A percentile compares a stretch with the other conserved stretches of the same genome.
Conservation (phyloP, 2,329 filamentous ascomycete genomes). For the Nothophaeocryptopus gaeumannii region DNA sequence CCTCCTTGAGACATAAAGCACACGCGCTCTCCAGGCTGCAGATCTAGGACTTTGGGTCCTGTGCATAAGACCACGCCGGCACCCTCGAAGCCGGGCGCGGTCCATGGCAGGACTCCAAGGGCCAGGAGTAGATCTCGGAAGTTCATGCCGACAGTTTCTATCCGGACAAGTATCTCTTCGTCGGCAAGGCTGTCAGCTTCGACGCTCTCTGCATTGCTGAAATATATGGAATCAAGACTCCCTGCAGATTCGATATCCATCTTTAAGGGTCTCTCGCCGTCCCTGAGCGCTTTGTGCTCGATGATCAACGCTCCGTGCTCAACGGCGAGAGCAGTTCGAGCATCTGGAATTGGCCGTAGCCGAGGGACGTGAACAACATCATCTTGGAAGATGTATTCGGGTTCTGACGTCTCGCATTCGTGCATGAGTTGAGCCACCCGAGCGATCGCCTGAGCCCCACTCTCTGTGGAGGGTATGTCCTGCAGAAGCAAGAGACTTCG, state of each 20-base stretch:
- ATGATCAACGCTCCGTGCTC: too few relatives aligned
- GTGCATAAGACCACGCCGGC: conserved; percentile 11
- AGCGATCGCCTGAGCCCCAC: neutral
- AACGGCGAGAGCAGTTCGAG: too few relatives aligned
- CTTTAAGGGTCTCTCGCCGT: neutral
- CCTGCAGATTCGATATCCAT: conserved; percentile 1
- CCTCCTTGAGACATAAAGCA: neutral
- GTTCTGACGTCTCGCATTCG: neutral
- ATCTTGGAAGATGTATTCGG: neutral
- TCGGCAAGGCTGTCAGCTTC: conserved; percentile 7
- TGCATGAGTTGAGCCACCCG: neutral
- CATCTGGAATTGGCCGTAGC: too few relatives aligned
- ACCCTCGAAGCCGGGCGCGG: conserved; percentile 6
- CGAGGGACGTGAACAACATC: neutral
- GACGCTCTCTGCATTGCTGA: neutral
- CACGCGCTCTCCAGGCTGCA: conserved; percentile 7
- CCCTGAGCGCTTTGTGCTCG: too few relatives aligned
- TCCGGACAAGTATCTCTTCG: conserved; percentile 21
- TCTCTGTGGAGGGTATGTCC: neutral
- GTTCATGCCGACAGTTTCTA: conserved; percentile 22
- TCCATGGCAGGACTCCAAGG: neutral
- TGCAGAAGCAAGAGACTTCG: neutral
- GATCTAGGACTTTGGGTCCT: conserved; percentile 11
- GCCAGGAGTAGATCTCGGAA: conserved; percentile 21
- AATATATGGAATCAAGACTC: conserved; percentile 1